phyloP scores from a whole-genome alignment of 805 yeast species.

The Tetrapisispora nanseiensis region DNA sequence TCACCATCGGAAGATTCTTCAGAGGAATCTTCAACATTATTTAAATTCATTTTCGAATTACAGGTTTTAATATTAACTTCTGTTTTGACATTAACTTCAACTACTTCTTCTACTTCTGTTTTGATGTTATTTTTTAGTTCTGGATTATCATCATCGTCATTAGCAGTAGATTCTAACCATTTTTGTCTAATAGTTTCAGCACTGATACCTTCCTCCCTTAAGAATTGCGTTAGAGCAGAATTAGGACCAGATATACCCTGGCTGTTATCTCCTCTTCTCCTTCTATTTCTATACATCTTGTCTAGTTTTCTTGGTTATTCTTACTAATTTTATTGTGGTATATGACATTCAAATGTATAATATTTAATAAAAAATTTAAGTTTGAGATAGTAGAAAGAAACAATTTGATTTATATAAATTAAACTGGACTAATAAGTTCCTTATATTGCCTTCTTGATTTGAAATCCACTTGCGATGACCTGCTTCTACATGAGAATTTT shows the following conservation, averaged over 20 bases:
- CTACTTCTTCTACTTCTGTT: not conserved
- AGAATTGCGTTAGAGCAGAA: conserved; percentile 82
- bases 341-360: no score
- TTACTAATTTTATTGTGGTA: not conserved
- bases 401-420: no score
- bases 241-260: conserved; percentile 46
- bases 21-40: not conserved
- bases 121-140: conserved; percentile 1
- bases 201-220: conserved; percentile 80
- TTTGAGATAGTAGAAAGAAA: no score
- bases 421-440: no score
- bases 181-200: conserved; percentile 62
- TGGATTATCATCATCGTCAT: conserved; percentile 1
- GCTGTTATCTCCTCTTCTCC: conserved; percentile 14
- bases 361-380: no score
- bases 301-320: not conserved
- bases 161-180: conserved; percentile 28
- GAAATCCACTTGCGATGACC: no score
- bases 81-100: not conserved
- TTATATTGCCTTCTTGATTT: no score
- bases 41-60: not conserved
- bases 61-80: conserved; percentile 5
- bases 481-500: no score
- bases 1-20: conserved; percentile 2
- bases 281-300: conserved; percentile 23